Conservation (phyloP, 805 yeast species). For the Kuraishia borneana region DNA sequence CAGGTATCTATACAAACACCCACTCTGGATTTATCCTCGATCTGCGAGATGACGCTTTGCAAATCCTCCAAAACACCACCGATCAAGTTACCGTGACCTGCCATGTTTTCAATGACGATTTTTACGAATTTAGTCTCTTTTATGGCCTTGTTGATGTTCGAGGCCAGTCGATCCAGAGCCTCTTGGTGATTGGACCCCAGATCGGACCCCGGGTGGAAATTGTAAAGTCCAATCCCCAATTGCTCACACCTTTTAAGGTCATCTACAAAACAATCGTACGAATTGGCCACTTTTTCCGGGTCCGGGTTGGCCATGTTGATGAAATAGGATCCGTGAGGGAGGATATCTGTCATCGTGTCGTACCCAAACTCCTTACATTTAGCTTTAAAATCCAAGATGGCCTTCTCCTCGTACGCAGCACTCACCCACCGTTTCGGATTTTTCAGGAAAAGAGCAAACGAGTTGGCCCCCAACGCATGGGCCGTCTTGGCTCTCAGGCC, state of each 20-base stretch:
- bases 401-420: slow-evolving; percentile 60
- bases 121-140: slow-evolving; percentile 67
- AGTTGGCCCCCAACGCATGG: slow-evolving; percentile 49
- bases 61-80: slow-evolving; percentile 78
- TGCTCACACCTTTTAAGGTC: slow-evolving; percentile 83
- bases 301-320: slow-evolving; percentile 92
- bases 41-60: slow-evolving; percentile 56
- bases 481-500: slow-evolving; percentile 26
- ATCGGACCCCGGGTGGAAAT: slow-evolving; percentile 90
- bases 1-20: slow-evolving; percentile 97
- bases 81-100: slow-evolving; percentile 88
- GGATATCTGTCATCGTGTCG: slow-evolving; percentile 64
- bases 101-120: slow-evolving; percentile 93
- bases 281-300: slow-evolving; percentile 60
- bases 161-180: slow-evolving; percentile 63
- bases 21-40: slow-evolving; percentile 75
- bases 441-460: slow-evolving; percentile 85
- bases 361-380: slow-evolving; percentile 55
- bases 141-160: slow-evolving; percentile 70
- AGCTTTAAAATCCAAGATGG: slow-evolving; percentile 51
- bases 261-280: slow-evolving; percentile 70
- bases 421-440: slow-evolving; percentile 89
- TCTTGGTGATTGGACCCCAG: slow-evolving; percentile 53
- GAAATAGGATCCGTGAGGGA: slow-evolving; percentile 93
- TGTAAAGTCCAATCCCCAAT: slow-evolving; percentile 75